Percentiles rank a stretch among this genome's conserved stretches.
Conservation (phyloP, 2,329 filamentous ascomycete genomes). For the Stachybotrys elegans region DNA sequence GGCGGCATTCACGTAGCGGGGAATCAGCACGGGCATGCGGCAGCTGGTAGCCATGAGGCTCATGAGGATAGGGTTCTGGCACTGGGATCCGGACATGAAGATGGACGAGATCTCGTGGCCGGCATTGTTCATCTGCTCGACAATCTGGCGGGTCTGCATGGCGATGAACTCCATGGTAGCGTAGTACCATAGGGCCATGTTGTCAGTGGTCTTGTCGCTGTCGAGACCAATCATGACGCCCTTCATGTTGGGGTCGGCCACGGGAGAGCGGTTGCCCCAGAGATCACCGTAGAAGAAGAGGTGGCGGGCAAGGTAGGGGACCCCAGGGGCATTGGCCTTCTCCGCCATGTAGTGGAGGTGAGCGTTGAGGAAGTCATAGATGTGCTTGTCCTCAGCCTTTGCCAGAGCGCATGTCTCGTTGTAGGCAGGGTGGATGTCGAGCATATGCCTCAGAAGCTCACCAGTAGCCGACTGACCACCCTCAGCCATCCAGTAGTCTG, state of each 20-base stretch:
- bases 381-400: constrained; percentile 77
- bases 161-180: constrained; percentile 97
- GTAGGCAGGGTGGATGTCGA: constrained; percentile 92
- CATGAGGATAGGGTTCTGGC: constrained; percentile 93
- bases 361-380: constrained; percentile 92
- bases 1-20: constrained; percentile 88
- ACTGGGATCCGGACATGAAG: constrained; percentile 98
- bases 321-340: constrained; percentile 63
- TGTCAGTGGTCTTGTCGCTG: constrained; percentile 80
- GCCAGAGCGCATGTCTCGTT: constrained; percentile 74
- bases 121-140: constrained; percentile 86
- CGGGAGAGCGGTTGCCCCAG: constrained; percentile 91
- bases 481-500: constrained; percentile 94
- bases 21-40: constrained; percentile 88
- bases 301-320: constrained; percentile 84
- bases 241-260: constrained; percentile 90
- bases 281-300: constrained; percentile 99
- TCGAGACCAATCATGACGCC: constrained; percentile 83
- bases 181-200: constrained; percentile 89
- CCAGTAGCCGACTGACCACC: constrained; percentile 95
- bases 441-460: constrained; percentile 86
- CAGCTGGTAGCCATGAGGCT: constrained; percentile 85
- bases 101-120: constrained; percentile 87
- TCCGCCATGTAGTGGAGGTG: constrained; percentile 74
- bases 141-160: constrained; percentile 91